Evolutionary conservation across 495 filamentous ascomycete species (phyloP).

Genomic region (Podospora appendiculata): DNA sequence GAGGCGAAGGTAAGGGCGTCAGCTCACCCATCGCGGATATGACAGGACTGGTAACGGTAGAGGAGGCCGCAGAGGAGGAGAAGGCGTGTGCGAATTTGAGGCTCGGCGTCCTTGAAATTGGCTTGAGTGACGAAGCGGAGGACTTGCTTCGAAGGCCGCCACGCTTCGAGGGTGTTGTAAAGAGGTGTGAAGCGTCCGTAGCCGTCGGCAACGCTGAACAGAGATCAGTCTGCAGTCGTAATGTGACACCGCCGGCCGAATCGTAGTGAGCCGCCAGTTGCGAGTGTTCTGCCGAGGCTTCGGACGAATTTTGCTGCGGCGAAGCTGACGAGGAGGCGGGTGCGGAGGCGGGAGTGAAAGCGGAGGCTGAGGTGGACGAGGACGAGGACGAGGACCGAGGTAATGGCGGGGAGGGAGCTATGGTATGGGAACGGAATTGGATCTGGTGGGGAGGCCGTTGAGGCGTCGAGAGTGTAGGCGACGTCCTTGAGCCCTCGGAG

Average conservation of each 20-base stretch:
- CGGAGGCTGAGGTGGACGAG: not conserved
- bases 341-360: not conserved
- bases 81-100: constrained; percentile 29
- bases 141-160: constrained; percentile 29
- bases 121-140: constrained; percentile 32
- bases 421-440: constrained; percentile 25
- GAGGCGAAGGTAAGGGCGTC: constrained; percentile 86
- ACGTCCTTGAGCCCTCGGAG: constrained; percentile 3
- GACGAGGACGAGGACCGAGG: not conserved
- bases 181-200: constrained; percentile 14
- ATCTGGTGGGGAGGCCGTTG: constrained; percentile 10
- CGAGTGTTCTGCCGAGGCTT: constrained; percentile 8
- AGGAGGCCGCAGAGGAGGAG: constrained; percentile 32
- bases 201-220: constrained; percentile 15
- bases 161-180: constrained; percentile 18
- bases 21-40: constrained; percentile 81
- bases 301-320: constrained; percentile 2
- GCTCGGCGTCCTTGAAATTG: constrained; percentile 40
- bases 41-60: constrained; percentile 48
- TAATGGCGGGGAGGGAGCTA: constrained; percentile 24
- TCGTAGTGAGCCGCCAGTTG: not conserved
- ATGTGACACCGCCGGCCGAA: constrained; percentile 8
- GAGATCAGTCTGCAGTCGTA: constrained; percentile 31
- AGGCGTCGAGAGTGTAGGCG: constrained; percentile 5
- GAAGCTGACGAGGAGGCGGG: constrained; percentile 1